Conservation (phyloP, 2,329 filamentous ascomycete genomes). For the Periglandula ipomoeae region DNA sequence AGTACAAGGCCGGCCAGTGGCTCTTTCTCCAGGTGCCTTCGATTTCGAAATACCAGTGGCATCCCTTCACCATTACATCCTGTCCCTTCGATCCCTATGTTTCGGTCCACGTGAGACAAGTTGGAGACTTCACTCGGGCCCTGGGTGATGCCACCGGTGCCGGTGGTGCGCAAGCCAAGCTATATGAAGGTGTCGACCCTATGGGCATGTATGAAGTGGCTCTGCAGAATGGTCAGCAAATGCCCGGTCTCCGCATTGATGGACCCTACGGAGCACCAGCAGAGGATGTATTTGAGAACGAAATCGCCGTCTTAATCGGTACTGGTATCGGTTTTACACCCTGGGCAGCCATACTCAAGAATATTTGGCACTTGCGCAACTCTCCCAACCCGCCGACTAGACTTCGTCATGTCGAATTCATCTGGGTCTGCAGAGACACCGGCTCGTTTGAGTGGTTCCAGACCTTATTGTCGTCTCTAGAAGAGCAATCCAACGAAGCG, state of each 20-base stretch:
- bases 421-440: constrained; percentile 97
- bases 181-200: constrained; percentile 84
- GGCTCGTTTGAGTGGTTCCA: constrained; percentile 99
- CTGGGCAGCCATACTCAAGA: constrained; percentile 85
- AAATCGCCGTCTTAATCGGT: constrained; percentile 77
- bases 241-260: constrained; percentile 84
- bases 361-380: constrained; percentile 94
- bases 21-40: constrained; percentile 90
- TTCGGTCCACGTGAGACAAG: constrained; percentile 89
- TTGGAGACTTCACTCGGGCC: constrained; percentile 90
- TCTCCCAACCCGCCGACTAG: constrained; percentile 81
- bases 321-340: constrained; percentile 83
- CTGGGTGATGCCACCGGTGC: constrained; percentile 95
- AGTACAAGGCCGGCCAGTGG: constrained; percentile 98
- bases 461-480: constrained; percentile 80
- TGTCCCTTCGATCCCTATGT: constrained; percentile 94
- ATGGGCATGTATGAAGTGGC: constrained; percentile 98
- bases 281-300: constrained; percentile 93
- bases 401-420: constrained; percentile 92
- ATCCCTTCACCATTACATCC: constrained; percentile 97
- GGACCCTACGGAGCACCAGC: constrained; percentile 94
- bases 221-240: constrained; percentile 82
- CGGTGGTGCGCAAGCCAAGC: constrained; percentile 74
- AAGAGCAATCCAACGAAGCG: constrained; percentile 69
- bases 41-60: constrained; percentile 87